Base-by-base conservation (phyloP, 2,329 filamentous ascomycete species). In the Balansia obtecta region DNA sequence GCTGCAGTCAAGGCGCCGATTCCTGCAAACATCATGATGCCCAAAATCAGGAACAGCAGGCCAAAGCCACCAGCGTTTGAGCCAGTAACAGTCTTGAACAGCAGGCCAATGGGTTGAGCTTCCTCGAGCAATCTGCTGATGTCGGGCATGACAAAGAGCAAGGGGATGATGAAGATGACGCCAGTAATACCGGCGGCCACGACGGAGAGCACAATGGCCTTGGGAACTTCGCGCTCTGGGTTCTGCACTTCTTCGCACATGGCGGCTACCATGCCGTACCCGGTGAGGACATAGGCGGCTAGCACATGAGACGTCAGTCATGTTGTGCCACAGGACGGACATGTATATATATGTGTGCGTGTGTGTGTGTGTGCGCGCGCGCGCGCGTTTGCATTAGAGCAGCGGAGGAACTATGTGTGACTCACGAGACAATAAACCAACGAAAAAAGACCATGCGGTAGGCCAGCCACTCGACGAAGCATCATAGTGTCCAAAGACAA, bases 31-130 rank as follows among this genome's bases (percentile, higher is more conserved):
- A 90, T 74, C 52, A 85, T 72, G 58, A 91, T 88, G 1, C 85
- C 85, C 22, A 90, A 73, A 56, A 91, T 80, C 2, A 90, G 69
- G 65, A 90, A 85, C 13, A 89, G 72, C 6, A 90, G 72, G 0
- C 82, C 85, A 56, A 91, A 88, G 0, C 86, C 86, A 22, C 85
- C 86, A 5, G 71, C 80, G 1, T 82, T 74, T 18, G 83, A 86
- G 1, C 85, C 85, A 0, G 86, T 89, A 10, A 82, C 85, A 0
- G 71, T 81, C 67, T 86, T 86, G 74, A 90, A 90, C 33, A 90
- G 69, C 4, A 83, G 71, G 9, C 83, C 85, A 54, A 91, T 85
- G 1, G 87, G 86, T 59, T 90, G 86, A 20, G 83, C 75, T 13
- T 85, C 83, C 2, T 67, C 64, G 30, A 86, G 77, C 15, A 90